Percentiles rank a stretch among this genome's conserved stretches.
These are phyloP conservation scores for Metroxylon sagu DNA, from an alignment of 176 grass and related monocot species.

Conservation along the genomic window DNA sequence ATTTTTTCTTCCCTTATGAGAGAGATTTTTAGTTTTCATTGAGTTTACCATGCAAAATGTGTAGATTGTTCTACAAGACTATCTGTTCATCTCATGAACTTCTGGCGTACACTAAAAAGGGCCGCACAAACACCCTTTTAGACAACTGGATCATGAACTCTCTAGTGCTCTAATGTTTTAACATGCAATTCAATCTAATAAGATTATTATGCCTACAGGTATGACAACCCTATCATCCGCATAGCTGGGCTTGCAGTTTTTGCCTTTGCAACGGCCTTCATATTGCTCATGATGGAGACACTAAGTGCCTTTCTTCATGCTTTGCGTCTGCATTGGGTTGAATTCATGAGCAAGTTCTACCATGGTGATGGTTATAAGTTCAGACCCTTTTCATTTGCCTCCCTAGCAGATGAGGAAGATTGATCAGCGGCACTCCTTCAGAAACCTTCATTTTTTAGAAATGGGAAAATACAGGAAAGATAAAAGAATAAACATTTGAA, in stretches of 20 bases:
- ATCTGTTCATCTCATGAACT: too few species aligned
- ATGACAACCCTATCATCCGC: constrained; percentile 57
- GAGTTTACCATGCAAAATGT: too few species aligned
- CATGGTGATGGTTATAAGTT: constrained; percentile 99
- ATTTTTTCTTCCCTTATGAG: too few species aligned
- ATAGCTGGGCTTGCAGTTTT: constrained; percentile 61
- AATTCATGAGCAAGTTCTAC: constrained; percentile 98
- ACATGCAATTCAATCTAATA: neutral
- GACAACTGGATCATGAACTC: too few species aligned
- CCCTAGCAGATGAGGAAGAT: constrained; percentile 67
- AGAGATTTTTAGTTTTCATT: too few species aligned
- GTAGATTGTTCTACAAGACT: too few species aligned
- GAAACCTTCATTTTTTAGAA: constrained; percentile 31
- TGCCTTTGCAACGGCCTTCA: constrained; percentile 94
- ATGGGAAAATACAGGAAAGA: constrained; percentile 21
- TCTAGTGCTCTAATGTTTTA: too few species aligned
- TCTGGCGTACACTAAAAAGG: too few species aligned
- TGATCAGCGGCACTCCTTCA: constrained; percentile 16
- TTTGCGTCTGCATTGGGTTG: constrained; percentile 98
- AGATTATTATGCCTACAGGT: constrained; percentile 49
- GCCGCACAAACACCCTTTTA: too few species aligned
- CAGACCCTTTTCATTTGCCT: constrained; percentile 84
- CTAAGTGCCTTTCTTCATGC: constrained; percentile 94
- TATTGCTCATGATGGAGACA: constrained; percentile 97
- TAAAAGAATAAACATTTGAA: constrained; percentile 17